phyloP scores from a whole-genome alignment of 129 eudicot genomes.

The Lonicera japonica region DNA sequence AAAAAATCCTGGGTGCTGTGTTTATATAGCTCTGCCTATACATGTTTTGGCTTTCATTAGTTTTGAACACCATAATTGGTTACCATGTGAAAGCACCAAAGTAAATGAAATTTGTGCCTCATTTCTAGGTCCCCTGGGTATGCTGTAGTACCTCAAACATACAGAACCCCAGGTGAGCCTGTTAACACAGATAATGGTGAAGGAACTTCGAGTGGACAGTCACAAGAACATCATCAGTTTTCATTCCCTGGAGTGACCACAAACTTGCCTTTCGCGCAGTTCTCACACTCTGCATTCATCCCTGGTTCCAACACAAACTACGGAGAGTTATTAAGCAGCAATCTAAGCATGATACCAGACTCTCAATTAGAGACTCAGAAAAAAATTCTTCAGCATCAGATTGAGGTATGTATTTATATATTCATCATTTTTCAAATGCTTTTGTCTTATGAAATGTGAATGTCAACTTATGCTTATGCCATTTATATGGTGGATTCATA shows the following conservation, averaged over 20 bases:
- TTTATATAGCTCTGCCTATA: too few species aligned
- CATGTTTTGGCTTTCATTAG: too few species aligned
- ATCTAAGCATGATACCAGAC: constrained; percentile 18
- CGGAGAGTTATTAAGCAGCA: constrained; percentile 26
- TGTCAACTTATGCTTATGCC: too few species aligned
- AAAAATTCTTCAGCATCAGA: constrained; percentile 45
- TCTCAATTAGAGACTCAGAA: constrained; percentile 47
- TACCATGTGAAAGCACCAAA: too few species aligned
- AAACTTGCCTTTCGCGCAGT: constrained; percentile 32
- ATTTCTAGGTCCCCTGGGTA: constrained; percentile 63
- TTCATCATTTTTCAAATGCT: too few species aligned
- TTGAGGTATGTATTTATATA: constrained; percentile 43
- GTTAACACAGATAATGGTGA: constrained; percentile 3
- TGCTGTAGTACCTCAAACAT: constrained; percentile 36
- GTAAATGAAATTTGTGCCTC: not conserved
- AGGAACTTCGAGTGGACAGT: constrained; percentile 21
- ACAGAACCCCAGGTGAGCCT: constrained; percentile 14
- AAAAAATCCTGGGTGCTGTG: too few species aligned
- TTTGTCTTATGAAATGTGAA: too few species aligned
- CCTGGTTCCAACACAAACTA: constrained; percentile 22
- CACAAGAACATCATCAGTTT: constrained; percentile 31
- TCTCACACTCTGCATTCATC: constrained; percentile 27
- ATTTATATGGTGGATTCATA: too few species aligned
- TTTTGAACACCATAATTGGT: too few species aligned
- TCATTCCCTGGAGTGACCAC: constrained; percentile 21